phyloP scores from a whole-genome alignment of 2,329 filamentous ascomycete genomes.

The Curvularia hawaiiensis region DNA sequence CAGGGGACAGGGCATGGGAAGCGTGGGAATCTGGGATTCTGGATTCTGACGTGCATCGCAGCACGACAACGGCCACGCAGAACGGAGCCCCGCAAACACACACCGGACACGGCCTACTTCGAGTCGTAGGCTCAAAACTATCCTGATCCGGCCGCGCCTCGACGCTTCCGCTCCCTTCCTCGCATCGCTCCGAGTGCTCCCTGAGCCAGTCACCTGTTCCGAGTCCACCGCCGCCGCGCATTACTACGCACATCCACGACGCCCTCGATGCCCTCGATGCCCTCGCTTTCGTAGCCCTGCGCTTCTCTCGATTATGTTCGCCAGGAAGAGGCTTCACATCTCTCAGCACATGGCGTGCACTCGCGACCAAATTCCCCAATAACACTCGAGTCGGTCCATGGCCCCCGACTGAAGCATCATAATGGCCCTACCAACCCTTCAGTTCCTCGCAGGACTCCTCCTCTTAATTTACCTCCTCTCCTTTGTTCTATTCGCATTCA shows the following conservation, averaged over 20 bases:
- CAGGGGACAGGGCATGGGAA: constrained; percentile 13
- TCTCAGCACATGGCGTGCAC: constrained; percentile 38
- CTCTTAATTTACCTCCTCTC: constrained; percentile 88
- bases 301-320: constrained; percentile 39
- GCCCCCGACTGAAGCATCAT: constrained; percentile 30
- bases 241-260: constrained; percentile 7
- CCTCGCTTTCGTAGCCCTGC: constrained; percentile 21
- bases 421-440: constrained; percentile 55
- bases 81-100: constrained; percentile 12
- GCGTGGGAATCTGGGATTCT: constrained; percentile 23
- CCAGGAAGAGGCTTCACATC: constrained; percentile 21
- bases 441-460: constrained; percentile 84
- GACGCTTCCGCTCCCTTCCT: neutral
- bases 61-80: constrained; percentile 4
- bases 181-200: neutral
- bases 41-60: constrained; percentile 26
- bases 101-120: constrained; percentile 1
- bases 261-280: constrained; percentile 32
- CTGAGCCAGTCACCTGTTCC: constrained; percentile 13
- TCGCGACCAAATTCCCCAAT: constrained; percentile 24
- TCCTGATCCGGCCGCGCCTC: neutral
- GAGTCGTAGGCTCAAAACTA: neutral
- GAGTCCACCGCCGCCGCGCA: constrained; percentile 17
- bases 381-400: constrained; percentile 29
- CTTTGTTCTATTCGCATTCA: constrained; percentile 89